Evolutionary conservation across 768 basidiomycete species (phyloP).

Genomic region (Arthromyces matolae): DNA sequence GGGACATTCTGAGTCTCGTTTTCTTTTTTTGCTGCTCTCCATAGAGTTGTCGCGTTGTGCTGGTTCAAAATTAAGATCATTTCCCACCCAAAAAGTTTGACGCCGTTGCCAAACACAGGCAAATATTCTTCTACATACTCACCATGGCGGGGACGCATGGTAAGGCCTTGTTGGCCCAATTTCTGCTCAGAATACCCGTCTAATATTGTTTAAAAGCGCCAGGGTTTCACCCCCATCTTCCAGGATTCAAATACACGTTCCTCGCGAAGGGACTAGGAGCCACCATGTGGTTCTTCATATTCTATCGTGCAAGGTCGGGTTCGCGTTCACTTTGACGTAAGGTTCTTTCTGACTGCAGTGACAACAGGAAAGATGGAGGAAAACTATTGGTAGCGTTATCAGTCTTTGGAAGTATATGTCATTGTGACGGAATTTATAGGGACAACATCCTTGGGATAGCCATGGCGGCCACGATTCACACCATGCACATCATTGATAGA

Average conservation of each 20-base stretch:
- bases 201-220: conserved; percentile 37
- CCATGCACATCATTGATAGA: conserved; percentile 38
- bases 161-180: conserved; percentile 17
- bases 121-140: conserved; percentile 27
- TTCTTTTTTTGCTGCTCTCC: conserved; percentile 40
- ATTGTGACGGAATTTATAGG: conserved; percentile 30
- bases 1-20: conserved; percentile 37
- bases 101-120: conserved; percentile 27
- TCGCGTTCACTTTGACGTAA: neutral
- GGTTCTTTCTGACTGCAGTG: conserved; percentile 1
- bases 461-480: conserved; percentile 29
- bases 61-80: conserved; percentile 1
- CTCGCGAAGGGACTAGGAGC: conserved; percentile 86
- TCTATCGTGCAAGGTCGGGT: conserved; percentile 87
- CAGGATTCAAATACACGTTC: conserved; percentile 70
- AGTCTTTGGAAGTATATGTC: neutral
- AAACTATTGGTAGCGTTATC: conserved; percentile 61
- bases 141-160: conserved; percentile 43
- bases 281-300: conserved; percentile 98
- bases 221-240: conserved; percentile 89
- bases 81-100: conserved; percentile 12
- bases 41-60: conserved; percentile 22
- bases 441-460: conserved; percentile 46
- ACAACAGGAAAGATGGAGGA: conserved; percentile 65
- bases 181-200: conserved; percentile 2